Evolutionary conservation across 2,329 filamentous ascomycete genomes (phyloP), one percentile per base, ranked within the genome.

Genomic region (Fusarium transvaalense): DNA sequence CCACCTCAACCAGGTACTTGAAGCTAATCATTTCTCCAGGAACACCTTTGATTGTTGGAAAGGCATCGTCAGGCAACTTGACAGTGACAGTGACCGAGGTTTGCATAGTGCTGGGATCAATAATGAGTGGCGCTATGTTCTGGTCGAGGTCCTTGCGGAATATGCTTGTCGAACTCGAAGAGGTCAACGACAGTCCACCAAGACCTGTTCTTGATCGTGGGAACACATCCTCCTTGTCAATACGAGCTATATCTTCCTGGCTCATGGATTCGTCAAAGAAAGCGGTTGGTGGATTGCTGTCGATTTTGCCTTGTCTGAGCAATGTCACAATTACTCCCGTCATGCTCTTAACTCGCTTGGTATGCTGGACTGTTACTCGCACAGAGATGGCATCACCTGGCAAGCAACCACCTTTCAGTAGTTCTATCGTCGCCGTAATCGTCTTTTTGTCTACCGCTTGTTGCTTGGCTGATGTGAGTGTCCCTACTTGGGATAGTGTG

Each of bases 1-100:
- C 90, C 4, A 97, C 92, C 78, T 99, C 96, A 21, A 97, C 86
- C 71, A 94, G 92, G 76, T 99, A 98, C 71, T 91, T 93, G 82
- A 99, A 98, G 72, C 91, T 94, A 69, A 99, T 96, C 90, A 98
- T 96, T 34, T 92, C 91, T 5, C 95, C 94, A 0, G 96, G 96
- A 0, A 97, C 93, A 56, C 90, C 91, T 29, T 89, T 89, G 66
- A 98, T 98, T 3, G 94, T 97, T 0, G 96, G 95, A 72, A 98
- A 98, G 0, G 90, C 89, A 74, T 97, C 93, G 67, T 97, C 93
- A 0, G 96, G 96, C 4, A 98, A 88, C 71, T 93, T 89, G 17
- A 99, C 88, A 5, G 92, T 91, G 6, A 94, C 91, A 17, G 91
- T 96, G 41, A 98, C 88, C 45, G 91, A 91, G 2, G 94, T 89